Percentiles rank a stretch among this genome's conserved stretches.
phyloP scores from a whole-genome alignment of 768 basidiomycete genomes.

The Podaxis sp. region DNA sequence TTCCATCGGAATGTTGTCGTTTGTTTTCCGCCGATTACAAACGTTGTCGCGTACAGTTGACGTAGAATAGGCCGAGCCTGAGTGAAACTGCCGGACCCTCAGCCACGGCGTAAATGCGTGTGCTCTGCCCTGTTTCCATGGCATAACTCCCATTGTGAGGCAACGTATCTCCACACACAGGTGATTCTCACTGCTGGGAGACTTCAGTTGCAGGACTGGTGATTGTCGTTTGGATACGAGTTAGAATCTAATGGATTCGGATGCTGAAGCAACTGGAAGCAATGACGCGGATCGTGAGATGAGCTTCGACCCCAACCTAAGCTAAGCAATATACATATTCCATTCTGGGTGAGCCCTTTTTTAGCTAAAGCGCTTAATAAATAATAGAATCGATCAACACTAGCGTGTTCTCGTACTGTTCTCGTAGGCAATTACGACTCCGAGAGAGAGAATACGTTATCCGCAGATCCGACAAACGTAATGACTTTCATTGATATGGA shows the following conservation, averaged over 20 bases:
- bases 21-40: background rate
- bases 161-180: background rate
- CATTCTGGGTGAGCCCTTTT: no score
- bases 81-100: background rate
- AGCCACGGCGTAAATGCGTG: background rate
- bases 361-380: background rate
- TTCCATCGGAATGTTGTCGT: background rate
- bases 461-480: background rate
- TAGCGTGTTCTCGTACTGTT: no score
- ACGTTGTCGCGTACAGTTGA: background rate
- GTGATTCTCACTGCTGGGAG: background rate
- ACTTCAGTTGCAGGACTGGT: background rate
- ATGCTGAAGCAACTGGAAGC: background rate
- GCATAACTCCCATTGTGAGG: background rate
- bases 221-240: background rate
- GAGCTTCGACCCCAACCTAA: background rate
- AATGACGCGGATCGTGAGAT: background rate
- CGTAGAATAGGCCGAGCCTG: background rate
- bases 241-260: background rate
- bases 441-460: no score
- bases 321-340: no score
- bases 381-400: no score
- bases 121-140: constrained; percentile 13
- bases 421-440: no score
- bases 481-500: background rate